Evolutionary conservation across 371 early-diverging fungal genomes (phyloP), one percentile per base, ranked within the genome.

Genomic region (Chytridium lagenaria): DNA sequence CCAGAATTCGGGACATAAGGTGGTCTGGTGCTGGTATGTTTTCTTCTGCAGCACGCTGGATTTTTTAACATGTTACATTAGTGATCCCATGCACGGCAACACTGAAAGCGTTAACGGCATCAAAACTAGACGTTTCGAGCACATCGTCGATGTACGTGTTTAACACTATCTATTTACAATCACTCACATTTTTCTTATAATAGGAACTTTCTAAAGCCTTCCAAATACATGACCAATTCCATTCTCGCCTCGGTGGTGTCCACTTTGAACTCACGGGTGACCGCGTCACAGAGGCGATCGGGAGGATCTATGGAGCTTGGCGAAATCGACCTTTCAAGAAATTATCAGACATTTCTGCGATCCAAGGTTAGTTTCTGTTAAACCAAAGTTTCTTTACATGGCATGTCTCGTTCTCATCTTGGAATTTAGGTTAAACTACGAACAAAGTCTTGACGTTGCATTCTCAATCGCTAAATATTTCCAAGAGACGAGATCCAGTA

Each of bases 81-180:
- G 94, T 81, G 98, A 98, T 80, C 98, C 98, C 7, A 96, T 96
- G 96, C 98, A 98, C 79, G 98, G 98, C 75, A 98, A 98, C 85
- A 97, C 97, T 28, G 92, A 93, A 77, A 88, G 88, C 22, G 83
- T 86, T 0, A 83, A 90, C 19, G 95, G 95, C 3, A 84, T 94
- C 76, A 97, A 97, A 84, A 97, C 98, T 0, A 89, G 98, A 51
- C 89, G 92, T 40, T 93, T 95, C 77, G 87, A 92, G n/a, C 90
- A 94, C 66, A 97, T 98, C 71, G 77, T 71, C 52, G 59, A 66
- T 69, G 74, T 79, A 44, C 7, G 19, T 15, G 16, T 30, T 26
- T 10, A 67, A 28, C n/a, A 7, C 15, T 19, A 44, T 7, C 44
- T 19, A 37, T 38, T 39, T 30, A 22, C 26, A 30, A 49, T 2